phyloP scores from a whole-genome alignment of 352 stramenopile species.

The Phytophthora fragariae region DNA sequence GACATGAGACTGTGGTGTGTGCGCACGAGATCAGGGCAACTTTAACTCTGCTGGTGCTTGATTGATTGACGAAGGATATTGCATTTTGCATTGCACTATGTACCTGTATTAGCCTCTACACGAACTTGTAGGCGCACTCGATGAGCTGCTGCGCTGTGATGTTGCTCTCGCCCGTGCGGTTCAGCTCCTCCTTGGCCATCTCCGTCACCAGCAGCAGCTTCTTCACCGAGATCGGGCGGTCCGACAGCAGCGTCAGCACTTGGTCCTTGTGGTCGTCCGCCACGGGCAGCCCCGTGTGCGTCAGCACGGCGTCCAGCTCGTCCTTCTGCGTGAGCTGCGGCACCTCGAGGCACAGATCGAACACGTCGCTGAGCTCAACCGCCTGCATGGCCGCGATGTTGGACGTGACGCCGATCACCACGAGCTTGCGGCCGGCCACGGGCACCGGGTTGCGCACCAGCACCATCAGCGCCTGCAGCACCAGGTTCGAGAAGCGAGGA shows the following conservation, averaged over 20 bases:
- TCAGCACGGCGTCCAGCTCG: constrained; percentile 89
- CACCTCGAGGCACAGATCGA: constrained; percentile 94
- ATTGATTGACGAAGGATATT: background rate
- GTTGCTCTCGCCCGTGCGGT: constrained; percentile 64
- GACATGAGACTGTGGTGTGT: background rate
- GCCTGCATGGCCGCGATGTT: constrained; percentile 92
- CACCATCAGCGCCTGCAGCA: constrained; percentile 99
- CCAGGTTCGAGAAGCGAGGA: constrained; percentile 98
- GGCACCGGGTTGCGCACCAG: constrained; percentile 97
- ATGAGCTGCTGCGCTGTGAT: constrained; percentile 85
- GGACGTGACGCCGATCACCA: constrained; percentile 97
- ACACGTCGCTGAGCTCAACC: constrained; percentile 94
- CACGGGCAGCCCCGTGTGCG: constrained; percentile 85
- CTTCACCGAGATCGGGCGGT: constrained; percentile 98
- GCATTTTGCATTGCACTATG: too few relatives aligned
- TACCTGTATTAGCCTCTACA: constrained; percentile 26
- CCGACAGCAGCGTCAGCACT: constrained; percentile 76
- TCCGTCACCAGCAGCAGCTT: constrained; percentile 97
- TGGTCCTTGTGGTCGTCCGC: constrained; percentile 66
- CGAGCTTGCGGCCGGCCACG: constrained; percentile 93
- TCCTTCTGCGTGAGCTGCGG: constrained; percentile 91
- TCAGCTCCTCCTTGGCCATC: constrained; percentile 94
- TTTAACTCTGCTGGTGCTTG: constrained; percentile 20
- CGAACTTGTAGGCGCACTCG: constrained; percentile 87
- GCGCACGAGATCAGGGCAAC: constrained; percentile 7